Base-by-base conservation (phyloP, 1,284 basidiomycete species). In the Spongispora temasekensis region DNA sequence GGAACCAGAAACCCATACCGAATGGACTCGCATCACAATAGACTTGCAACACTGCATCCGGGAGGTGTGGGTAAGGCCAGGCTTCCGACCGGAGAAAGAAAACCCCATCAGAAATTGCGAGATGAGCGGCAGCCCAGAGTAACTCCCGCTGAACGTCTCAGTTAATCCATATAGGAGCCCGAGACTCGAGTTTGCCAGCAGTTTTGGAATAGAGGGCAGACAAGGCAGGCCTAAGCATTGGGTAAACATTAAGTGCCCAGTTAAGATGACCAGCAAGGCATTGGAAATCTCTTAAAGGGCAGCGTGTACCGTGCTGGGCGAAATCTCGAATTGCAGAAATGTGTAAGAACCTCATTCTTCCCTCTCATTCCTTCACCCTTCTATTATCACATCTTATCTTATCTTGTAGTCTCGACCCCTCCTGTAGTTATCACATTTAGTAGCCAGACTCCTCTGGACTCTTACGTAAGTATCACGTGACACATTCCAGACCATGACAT, bases 241-340 rank as follows among this genome's bases (percentile, higher is more conserved):
- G 78, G 32, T 64, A 77, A 0, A 77, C 72, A 56, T 79, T 82
- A 1, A 83, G 64, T 0, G 67, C 67, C 79, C 79, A 82, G 53
- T 79, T 81, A 4, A 75, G 59, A 67, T 73, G 77, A 0, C 79
- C 76, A 3, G 72, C 65, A 0, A 79, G 28, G 0, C 50, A 51
- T 35, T 55, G 37, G 3, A 55, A 55, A 5, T 55, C 37, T 8
- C 53, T 55, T 21, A 40, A 54, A 40, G 35, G 13, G 19, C 34
- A n/a, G 0, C 27, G 17, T 13, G 53, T 21, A 0, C 53, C 34
- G n/a, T 40, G 53, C 6, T 28, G 53, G 0, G 9, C 27, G 5
- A 54, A 54, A 2, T 30, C 27, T n/a, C 4, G 4, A 2, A 54
- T 7, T 2, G 35, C 5, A 0, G 8, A 1, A 1, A n/a, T n/a